phyloP scores from a whole-genome alignment of 1,284 basidiomycete species.

The Blastosporella zonata region DNA sequence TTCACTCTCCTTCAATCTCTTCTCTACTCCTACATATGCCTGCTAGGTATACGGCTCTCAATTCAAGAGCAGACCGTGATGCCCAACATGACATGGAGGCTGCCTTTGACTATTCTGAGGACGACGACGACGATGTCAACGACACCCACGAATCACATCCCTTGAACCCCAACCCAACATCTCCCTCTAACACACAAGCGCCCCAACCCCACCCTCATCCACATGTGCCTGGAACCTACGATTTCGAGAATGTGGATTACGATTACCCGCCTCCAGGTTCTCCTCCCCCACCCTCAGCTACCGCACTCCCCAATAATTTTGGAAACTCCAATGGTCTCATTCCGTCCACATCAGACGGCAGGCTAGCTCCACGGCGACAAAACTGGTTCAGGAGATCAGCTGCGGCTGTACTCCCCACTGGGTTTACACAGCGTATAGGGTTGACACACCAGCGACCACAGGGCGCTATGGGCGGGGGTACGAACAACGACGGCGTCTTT shows the following conservation, averaged over 20 bases:
- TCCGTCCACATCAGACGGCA: constrained; percentile 47
- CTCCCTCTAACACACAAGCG: constrained; percentile 25
- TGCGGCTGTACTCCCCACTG: constrained; percentile 52
- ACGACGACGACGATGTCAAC: constrained; percentile 50
- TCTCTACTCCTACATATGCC: constrained; percentile 43
- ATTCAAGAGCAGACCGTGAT: constrained; percentile 43
- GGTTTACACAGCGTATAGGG: constrained; percentile 45
- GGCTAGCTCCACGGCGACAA: constrained; percentile 30
- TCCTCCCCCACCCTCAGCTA: constrained; percentile 66
- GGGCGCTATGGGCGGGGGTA: constrained; percentile 69
- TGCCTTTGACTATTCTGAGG: constrained; percentile 73
- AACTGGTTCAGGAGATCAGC: constrained; percentile 61
- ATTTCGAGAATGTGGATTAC: constrained; percentile 84
- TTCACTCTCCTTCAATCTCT: constrained; percentile 8
- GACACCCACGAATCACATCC: constrained; percentile 48
- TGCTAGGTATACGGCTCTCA: constrained; percentile 67
- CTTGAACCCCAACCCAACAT: constrained; percentile 38
- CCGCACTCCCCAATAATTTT: constrained; percentile 62
- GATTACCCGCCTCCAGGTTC: constrained; percentile 80
- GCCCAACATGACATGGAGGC: constrained; percentile 54
- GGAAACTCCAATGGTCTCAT: constrained; percentile 84
- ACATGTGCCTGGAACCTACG: constrained; percentile 55
- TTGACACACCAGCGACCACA: constrained; percentile 46
- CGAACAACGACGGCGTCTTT: constrained; percentile 91
- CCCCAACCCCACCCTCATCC: constrained; percentile 22